Percentiles rank a stretch among this genome's conserved stretches.
phyloP scores from a whole-genome alignment of 129 eudicot species.

The Silybum marianum region DNA sequence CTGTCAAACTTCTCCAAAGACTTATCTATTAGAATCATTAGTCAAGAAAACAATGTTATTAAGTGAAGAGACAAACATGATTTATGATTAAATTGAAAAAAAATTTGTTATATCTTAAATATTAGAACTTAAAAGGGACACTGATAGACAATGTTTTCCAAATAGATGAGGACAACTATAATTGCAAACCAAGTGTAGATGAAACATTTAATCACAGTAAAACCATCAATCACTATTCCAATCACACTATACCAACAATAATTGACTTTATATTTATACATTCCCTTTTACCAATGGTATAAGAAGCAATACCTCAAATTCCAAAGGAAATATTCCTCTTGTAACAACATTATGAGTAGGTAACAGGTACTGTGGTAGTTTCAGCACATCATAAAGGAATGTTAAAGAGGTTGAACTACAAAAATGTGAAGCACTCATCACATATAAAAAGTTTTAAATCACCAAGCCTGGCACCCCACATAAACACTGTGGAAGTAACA shows the following conservation, averaged over 20 bases:
- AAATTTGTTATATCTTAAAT: background rate
- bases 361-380: conserved; percentile 75
- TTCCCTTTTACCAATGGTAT: background rate
- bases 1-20: no score
- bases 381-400: conserved; percentile 39
- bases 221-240: no score
- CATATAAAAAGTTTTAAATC: background rate
- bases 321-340: conserved; percentile 61
- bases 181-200: no score
- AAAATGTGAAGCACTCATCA: background rate
- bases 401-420: background rate
- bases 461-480: conserved; percentile 79
- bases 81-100: background rate
- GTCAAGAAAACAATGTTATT: background rate
- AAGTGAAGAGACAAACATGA: background rate
- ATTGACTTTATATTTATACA: no score
- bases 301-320: conserved; percentile 62
- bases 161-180: no score
- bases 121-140: background rate
- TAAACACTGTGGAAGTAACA: no score
- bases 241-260: no score
- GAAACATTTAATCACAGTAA: no score
- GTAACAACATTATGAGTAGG: conserved; percentile 81
- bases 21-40: no score
- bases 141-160: no score